Evolutionary conservation across 208 protist genomes (phyloP), one percentile per base, ranked within the genome.

Genomic region (Crithidia fasciculata): DNA sequence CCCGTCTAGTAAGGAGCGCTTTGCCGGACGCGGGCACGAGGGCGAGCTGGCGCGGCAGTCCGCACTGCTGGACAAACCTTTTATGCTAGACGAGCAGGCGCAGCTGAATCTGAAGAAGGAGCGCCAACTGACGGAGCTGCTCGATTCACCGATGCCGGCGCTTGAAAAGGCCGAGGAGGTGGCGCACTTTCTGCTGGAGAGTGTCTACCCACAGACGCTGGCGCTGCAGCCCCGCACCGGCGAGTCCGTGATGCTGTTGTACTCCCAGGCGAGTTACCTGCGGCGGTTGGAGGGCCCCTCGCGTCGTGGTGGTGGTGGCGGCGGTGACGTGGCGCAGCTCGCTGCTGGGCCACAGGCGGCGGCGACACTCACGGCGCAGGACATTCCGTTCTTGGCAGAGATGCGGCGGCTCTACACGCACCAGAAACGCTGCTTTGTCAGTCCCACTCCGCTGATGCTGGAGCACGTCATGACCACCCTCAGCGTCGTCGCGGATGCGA

Each of bases 381-480:
- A 68, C n/a, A 80, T 95, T 18, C 88, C 89, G 2, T 89, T 92
- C 69, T 62, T 96, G 9, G 18, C 62, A 15, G 81, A 85, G 9
- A 94, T 96, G 90, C 81, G 83, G 2, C 74, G 58, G n/a, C 72
- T 96, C 36, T 97, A 97, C 76, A 54, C 76, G 36, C 83, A 93
- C 57, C 71, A 85, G 37, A 92, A 94, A 50, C 57, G 65, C 18
- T 82, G 59, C 57, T 94, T 94, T 57, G 72, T 85, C 15, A 74
- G 88, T 2, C 93, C 91, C 7, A 96, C 91, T 5, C 73, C 93
- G 19, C 75, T 91, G 18, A 56, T 83, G 50, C 40, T 94, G 59
- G 90, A 97, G 77, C 85, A 85, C 18, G 60, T 96, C 43, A 97
- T 97, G 93, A 74, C 76, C 9, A 79, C 91, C 8, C 68, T 95